Conservation (phyloP, 495 filamentous ascomycete genomes). For the Talaromyces wortmannii region DNA sequence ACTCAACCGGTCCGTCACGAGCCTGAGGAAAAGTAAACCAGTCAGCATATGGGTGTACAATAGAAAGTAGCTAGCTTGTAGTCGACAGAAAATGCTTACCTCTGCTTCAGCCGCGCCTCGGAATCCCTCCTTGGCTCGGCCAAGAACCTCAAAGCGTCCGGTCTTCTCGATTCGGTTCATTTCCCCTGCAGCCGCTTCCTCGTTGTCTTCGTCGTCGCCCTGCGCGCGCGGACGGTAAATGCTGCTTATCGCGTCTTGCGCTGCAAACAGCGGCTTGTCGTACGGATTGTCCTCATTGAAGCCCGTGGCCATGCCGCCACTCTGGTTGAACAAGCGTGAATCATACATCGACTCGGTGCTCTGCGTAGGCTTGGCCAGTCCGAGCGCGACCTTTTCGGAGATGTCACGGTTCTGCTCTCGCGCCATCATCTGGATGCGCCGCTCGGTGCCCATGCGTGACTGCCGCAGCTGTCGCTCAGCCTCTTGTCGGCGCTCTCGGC, state of each 20-base stretch:
- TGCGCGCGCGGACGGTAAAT: constrained; percentile 82
- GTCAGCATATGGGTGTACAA: constrained; percentile 14
- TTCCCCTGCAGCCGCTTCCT: constrained; percentile 71
- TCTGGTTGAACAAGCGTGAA: constrained; percentile 91
- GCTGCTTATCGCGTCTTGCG: constrained; percentile 89
- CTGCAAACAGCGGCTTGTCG: constrained; percentile 95
- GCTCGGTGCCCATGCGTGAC: constrained; percentile 91
- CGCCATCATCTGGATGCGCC: constrained; percentile 82
- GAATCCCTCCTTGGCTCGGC: constrained; percentile 80
- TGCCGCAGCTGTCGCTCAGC: constrained; percentile 86
- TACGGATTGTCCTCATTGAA: constrained; percentile 98
- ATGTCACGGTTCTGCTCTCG: constrained; percentile 96
- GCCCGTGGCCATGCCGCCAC: constrained; percentile 76
- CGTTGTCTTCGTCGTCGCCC: constrained; percentile 65
- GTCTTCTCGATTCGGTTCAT: constrained; percentile 82
- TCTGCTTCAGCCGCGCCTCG: constrained; percentile 85
- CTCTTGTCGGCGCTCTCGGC: constrained; percentile 71
- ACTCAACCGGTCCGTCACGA: constrained; percentile 90
- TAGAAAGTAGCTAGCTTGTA: neutral
- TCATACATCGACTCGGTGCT: constrained; percentile 93
- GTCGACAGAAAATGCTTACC: constrained; percentile 37
- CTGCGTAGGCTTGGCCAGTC: constrained; percentile 89
- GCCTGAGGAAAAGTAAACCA: constrained; percentile 32
- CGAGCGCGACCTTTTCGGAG: constrained; percentile 93
- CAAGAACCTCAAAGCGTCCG: constrained; percentile 78